A percentile compares a stretch with the other conserved stretches of the same genome.
Conservation (phyloP, 192 early-diverging fungal species). For the Linnemannia schmuckeri region DNA sequence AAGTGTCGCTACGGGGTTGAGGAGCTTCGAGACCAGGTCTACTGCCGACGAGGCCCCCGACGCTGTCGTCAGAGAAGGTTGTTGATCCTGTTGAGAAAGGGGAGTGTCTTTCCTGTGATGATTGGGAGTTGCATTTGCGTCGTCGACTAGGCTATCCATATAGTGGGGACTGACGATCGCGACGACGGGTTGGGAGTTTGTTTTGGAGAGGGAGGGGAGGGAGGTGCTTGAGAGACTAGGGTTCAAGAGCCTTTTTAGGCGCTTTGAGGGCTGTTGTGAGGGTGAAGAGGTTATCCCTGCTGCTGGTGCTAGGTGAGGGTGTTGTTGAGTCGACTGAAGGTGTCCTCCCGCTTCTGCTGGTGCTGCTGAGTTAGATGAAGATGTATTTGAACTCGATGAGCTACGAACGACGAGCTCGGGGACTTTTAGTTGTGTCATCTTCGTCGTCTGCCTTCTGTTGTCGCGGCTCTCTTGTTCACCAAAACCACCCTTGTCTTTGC, state of each 20-base stretch:
- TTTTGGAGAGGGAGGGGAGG: conserved; percentile 26
- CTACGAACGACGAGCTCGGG: not conserved
- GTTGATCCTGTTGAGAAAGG: not conserved
- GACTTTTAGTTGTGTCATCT: not conserved
- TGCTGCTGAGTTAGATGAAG: not conserved
- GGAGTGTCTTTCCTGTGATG: not conserved
- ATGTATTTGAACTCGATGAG: not conserved
- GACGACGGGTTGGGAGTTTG: conserved; percentile 28
- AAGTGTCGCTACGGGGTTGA: conserved; percentile 9
- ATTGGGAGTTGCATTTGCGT: not conserved
- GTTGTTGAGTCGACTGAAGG: no score
- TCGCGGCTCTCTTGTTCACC: not conserved
- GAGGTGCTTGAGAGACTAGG: conserved; percentile 33
- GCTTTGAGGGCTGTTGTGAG: conserved; percentile 22
- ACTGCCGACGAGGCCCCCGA: not conserved
- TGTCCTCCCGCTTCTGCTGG: no score
- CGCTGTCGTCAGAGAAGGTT: not conserved
- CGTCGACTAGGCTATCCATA: no score
- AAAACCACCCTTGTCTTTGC: not conserved
- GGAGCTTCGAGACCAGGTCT: conserved; percentile 19
- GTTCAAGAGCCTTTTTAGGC: conserved; percentile 30
- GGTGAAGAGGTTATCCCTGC: not conserved
- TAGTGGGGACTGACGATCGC: not conserved
- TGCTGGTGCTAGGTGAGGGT: not conserved
- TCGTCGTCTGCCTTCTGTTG: no score